These are phyloP conservation scores for Metarhizium anisopliae DNA, from an alignment of 2,329 filamentous ascomycete species.

Conservation along the genomic window DNA sequence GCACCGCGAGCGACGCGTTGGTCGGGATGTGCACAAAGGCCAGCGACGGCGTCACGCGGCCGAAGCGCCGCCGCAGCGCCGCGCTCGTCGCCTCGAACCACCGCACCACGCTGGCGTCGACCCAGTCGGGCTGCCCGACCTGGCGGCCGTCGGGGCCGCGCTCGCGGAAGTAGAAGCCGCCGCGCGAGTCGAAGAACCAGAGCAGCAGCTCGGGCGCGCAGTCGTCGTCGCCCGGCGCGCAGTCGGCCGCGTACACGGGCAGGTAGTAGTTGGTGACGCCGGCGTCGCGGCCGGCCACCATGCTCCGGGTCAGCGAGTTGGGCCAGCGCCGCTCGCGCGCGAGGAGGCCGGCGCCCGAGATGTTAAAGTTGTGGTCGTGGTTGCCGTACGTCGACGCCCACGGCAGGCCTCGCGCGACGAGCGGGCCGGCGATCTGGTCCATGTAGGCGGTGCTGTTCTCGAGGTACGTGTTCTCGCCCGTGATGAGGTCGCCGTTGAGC, in stretches of 20 bases:
- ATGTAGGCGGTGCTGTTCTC: constrained; percentile 48
- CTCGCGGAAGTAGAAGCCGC: constrained; percentile 42
- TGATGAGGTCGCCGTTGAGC: constrained; percentile 63
- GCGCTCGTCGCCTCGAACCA: constrained; percentile 33
- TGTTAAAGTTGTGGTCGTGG: constrained; percentile 54
- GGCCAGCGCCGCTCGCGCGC: constrained; percentile 29
- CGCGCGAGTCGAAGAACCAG: constrained; percentile 65
- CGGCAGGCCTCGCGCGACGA: constrained; percentile 43
- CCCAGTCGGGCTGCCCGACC: constrained; percentile 33
- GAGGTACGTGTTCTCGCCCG: constrained; percentile 51
- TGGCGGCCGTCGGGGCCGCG: constrained; percentile 18
- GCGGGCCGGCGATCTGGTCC: constrained; percentile 48
- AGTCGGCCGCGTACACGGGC: constrained; percentile 30
- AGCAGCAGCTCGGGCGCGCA: constrained; percentile 40
- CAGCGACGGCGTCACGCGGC: constrained; percentile 32
- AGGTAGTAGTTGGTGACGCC: constrained; percentile 40
- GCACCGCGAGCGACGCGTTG: constrained; percentile 30
- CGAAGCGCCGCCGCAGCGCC: constrained; percentile 19
- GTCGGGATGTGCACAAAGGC: constrained; percentile 41
- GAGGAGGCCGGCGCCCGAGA: constrained; percentile 37
- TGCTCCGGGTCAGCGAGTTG: constrained; percentile 29
- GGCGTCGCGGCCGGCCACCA: constrained; percentile 26
- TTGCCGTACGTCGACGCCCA: constrained; percentile 68
- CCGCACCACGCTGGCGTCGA: constrained; percentile 31
- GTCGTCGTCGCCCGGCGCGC: constrained; percentile 12